Base-by-base conservation (phyloP, 805 yeast species). In the Hanseniaspora lindneri region DNA sequence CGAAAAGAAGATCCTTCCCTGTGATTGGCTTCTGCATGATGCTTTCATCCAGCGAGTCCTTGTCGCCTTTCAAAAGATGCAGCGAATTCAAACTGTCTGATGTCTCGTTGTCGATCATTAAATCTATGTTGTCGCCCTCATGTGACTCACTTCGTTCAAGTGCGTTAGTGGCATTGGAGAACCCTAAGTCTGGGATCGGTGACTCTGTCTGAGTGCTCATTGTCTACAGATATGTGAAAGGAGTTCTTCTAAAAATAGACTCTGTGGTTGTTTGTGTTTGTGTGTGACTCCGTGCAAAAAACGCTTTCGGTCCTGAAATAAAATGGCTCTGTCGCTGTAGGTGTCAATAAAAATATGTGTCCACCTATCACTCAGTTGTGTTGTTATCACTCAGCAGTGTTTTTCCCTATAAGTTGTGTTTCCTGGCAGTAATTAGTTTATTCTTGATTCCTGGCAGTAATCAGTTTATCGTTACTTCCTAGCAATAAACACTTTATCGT, bases 151-250 rank as follows among this genome's bases (percentile, higher is more conserved):
- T 41, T 48, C 44, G 35, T 34, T 37, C 30, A 3, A 40, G 17
- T 28, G 41, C 35, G 19, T 47, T 40, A 20, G 41, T 28, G 17
- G 21, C 35, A 33, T 33, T 49, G 3, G 44, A 16, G 6, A 53
- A 56, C 53, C 72, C 67, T 51, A 80, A 86, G 59, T 83, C 92
- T 63, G 81, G 88, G 92, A 83, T 83, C 55, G 83, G 87, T 51
- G 81, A 81, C 62, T 83, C 94, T 49, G 82, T 74, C 61, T 83
- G 89, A 63, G 79, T 69, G 56, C 81, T 87, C 88, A 81, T 82
- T 6, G 1, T 43, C 11, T 42, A 5, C 10, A 11, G 30, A 9
- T 27, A n/a, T n/a, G n/a, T n/a, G n/a, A n/a, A n/a, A n/a, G n/a
- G n/a, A n/a, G n/a, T n/a, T 24, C 17, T 27, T 27, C 11, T 27